Evolutionary conservation across 306 rosid species (phyloP), one percentile per base, ranked within the genome.

Genomic region (Delonix regia): DNA sequence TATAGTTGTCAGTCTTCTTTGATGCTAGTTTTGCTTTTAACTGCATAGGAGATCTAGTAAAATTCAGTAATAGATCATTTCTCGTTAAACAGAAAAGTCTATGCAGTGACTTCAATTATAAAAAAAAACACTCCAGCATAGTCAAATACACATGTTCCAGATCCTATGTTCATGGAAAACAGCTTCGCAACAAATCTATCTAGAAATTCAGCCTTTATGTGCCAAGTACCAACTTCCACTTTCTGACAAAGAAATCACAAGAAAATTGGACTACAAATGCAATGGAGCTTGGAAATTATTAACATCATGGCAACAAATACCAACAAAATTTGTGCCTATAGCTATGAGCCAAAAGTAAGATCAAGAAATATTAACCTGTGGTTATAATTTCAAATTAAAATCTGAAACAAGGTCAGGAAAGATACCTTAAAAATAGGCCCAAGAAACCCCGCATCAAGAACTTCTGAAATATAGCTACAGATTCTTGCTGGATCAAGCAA

Each of bases 391-490:
- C 30, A 74, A 73, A 78, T 63, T 48, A 53, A 62, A 44, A 69
- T 36, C 33, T 22, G 21, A 56, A 69, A 71, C 30, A 56, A 45
- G 44, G 60, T 79, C 61, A 51, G 69, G 62, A 83, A 75, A 45
- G 38, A 76, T 73, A 94, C 98, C 97, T 90, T 88, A 79, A 92
- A 94, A 74, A 92, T 85, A 53, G 98, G 98, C 49, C 98, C 94
- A 67, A 92, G 90, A 60, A 90, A 78, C 66, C 97, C 97, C 41
- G 92, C 94, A 86, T 92, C 95, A 56, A 92, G 73, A 42, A 94
- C 97, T 89, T 92, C 93, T 51, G 94, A 94, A 56, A 86, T 77
- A 81, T 92, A 94, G 85, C 81, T 84, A 78, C 88, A 86, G 27
- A 80, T 62, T 70, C 74, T 88, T 66, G 89, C 55, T 21, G 97